These are phyloP conservation scores for Capsicum baccatum DNA, from an alignment of 257 asterid genomes.

Conservation along the genomic window DNA sequence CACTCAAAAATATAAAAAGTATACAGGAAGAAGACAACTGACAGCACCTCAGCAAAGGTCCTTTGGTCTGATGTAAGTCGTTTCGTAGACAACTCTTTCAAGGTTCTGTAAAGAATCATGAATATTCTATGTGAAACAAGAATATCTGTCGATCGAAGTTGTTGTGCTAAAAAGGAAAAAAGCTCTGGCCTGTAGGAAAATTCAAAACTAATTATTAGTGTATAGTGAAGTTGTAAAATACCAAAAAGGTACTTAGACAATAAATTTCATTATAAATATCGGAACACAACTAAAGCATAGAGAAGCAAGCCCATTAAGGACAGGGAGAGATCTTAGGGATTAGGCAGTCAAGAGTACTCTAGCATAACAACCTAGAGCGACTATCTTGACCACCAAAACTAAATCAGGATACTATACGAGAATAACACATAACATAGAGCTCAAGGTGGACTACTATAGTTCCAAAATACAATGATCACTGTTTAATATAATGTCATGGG, in stretches of 20 bases:
- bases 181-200: slow-evolving; percentile 85
- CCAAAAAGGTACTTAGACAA: slow-evolving; percentile 26
- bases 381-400: slow-evolving; percentile 19
- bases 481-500: background rate
- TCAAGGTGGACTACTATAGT: slow-evolving; percentile 21
- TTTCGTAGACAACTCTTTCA: slow-evolving; percentile 95
- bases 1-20: slow-evolving; percentile 17
- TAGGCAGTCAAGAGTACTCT: background rate
- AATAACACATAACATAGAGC: background rate
- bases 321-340: background rate
- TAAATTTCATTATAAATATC: background rate
- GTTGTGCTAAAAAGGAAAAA: slow-evolving; percentile 85
- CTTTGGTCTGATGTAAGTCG: slow-evolving; percentile 86
- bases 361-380: background rate
- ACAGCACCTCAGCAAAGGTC: slow-evolving; percentile 79
- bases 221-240: slow-evolving; percentile 19
- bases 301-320: slow-evolving; percentile 20
- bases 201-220: slow-evolving; percentile 29
- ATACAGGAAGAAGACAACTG: slow-evolving; percentile 31
- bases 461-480: background rate
- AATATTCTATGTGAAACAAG: slow-evolving; percentile 88
- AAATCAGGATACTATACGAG: slow-evolving; percentile 8
- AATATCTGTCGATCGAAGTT: slow-evolving; percentile 83
- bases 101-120: slow-evolving; percentile 86
- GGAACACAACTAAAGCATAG: slow-evolving; percentile 28